Conservation (phyloP, 2,329 filamentous ascomycete genomes). For the Ophiostoma perfectum region DNA sequence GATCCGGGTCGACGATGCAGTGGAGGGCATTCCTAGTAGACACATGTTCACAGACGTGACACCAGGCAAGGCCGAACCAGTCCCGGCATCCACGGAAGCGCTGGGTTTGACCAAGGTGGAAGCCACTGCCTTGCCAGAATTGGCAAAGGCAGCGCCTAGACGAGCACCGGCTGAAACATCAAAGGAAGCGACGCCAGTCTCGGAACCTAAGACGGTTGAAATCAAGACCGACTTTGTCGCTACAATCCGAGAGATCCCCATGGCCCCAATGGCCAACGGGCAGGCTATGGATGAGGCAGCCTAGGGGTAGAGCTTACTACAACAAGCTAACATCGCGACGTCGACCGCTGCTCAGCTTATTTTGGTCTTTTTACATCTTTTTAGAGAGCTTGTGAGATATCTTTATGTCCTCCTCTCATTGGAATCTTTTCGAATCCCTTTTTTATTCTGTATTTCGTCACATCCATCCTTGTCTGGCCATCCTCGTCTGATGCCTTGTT, state of each 20-base stretch:
- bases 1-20: constrained; percentile 49
- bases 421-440: no score
- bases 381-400: no score
- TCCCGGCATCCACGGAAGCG: not conserved
- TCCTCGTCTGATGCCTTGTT: no score
- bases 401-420: no score
- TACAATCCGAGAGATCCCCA: not conserved
- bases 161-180: not conserved
- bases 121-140: not conserved
- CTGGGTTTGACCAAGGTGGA: constrained; percentile 12
- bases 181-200: not conserved
- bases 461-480: no score
- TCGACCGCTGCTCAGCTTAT: not conserved
- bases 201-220: not conserved
- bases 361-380: no score
- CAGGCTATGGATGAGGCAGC: not conserved
- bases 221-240: not conserved
- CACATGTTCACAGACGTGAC: constrained; percentile 38
- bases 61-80: not conserved
- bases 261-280: not conserved
- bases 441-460: no score
- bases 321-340: not conserved
- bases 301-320: not conserved
- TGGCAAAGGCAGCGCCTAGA: not conserved
- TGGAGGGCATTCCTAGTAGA: constrained; percentile 41